phyloP scores from a whole-genome alignment of 345 rosid species.

The Moricandia moricandioides region DNA sequence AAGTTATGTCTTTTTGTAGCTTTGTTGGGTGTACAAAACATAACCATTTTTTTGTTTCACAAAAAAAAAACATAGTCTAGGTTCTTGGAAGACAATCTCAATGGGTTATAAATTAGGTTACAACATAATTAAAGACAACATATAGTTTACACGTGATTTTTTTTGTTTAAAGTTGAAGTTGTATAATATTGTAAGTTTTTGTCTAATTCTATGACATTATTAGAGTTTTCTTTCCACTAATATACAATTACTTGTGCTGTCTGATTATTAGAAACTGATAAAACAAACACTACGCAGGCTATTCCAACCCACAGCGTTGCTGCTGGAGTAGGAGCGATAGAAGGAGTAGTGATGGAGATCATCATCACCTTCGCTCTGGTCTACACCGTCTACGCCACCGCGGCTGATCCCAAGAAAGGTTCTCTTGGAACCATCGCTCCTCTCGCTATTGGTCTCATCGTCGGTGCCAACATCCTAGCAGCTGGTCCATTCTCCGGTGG shows the following conservation, averaged over 20 bases:
- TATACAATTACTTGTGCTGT: not conserved
- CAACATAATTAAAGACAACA: not conserved
- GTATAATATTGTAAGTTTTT: not conserved
- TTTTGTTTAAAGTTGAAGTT: not conserved
- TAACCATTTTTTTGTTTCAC: not conserved
- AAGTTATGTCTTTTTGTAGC: not conserved
- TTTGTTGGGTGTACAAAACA: not conserved
- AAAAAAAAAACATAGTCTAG: not conserved
- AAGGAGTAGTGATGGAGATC: conserved; percentile 93
- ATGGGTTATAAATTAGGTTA: not conserved
- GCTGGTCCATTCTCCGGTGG: conserved; percentile 98
- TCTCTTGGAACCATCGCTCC: conserved; percentile 87
- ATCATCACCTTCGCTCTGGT: conserved; percentile 85
- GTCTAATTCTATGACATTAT: not conserved
- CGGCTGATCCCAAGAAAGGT: conserved; percentile 95
- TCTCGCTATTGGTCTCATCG: conserved; percentile 87
- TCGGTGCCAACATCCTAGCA: conserved; percentile 92
- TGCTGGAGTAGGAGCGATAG: conserved; percentile 68
- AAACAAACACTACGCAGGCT: conserved; percentile 45
- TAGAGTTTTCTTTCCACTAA: not conserved
- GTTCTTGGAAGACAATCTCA: conserved; percentile 3
- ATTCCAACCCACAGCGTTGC: conserved; percentile 73
- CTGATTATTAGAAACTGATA: not conserved
- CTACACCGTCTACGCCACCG: conserved; percentile 92
- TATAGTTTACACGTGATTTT: not conserved